Percentiles rank a stretch among this genome's conserved stretches.
These are phyloP conservation scores for Phytophthora pseudosyringae DNA, from an alignment of 352 stramenopile genomes.

Conservation along the genomic window DNA sequence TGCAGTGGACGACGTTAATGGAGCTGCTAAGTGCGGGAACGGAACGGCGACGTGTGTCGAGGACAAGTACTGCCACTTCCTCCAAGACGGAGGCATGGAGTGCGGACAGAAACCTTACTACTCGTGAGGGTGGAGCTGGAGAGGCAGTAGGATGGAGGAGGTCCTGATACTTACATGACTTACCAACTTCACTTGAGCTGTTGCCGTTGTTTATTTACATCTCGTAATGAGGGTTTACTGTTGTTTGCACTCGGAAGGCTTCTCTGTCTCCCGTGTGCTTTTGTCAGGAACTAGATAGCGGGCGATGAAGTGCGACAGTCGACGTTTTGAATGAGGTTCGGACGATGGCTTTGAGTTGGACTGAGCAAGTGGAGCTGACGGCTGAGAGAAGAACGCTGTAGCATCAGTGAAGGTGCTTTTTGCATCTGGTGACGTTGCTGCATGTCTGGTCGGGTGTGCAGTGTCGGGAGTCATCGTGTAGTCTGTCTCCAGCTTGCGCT, in stretches of 20 bases:
- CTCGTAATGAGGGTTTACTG: conserved; percentile 32
- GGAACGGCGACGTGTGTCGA: conserved; percentile 24
- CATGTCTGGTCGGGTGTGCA: background rate
- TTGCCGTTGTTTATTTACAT: background rate
- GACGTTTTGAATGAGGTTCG: conserved; percentile 22
- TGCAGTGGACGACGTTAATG: conserved; percentile 37
- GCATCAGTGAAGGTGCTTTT: conserved; percentile 11
- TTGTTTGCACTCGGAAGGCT: conserved; percentile 54
- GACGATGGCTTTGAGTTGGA: background rate
- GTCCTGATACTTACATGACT: conserved; percentile 1
- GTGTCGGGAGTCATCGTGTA: background rate
- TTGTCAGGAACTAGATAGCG: conserved; percentile 17
- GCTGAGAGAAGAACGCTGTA: conserved; percentile 13
- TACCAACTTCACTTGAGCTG: background rate
- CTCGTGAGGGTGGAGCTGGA: conserved; percentile 11
- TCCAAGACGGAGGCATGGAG: conserved; percentile 32
- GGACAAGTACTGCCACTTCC: conserved; percentile 54
- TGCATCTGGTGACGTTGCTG: background rate
- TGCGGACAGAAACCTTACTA: conserved; percentile 57
- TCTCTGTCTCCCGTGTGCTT: conserved; percentile 24
- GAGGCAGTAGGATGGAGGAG: background rate
- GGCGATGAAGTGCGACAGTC: conserved; percentile 48
- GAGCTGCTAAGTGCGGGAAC: conserved; percentile 33
- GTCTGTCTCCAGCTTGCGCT: conserved; percentile 5
- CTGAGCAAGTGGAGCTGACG: background rate